Evolutionary conservation across 2,329 filamentous ascomycete genomes (phyloP), one percentile per base, ranked within the genome.

Genomic region (Penicillium oxalicum): DNA sequence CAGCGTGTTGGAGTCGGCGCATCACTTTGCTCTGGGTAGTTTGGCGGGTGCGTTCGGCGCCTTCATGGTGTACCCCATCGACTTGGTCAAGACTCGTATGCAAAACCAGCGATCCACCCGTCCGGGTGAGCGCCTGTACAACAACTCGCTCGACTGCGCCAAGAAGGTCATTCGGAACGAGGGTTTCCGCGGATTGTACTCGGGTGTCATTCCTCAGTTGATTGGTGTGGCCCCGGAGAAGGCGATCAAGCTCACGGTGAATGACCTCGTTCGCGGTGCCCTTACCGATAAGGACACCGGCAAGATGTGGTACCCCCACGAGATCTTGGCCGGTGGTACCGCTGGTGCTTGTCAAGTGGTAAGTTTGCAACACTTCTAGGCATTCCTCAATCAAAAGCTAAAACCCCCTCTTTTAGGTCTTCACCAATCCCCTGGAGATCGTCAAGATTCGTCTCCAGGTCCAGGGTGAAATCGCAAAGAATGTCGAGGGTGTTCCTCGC

Each of bases 1-100:
- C 54, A 74, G 80, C 47, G 66, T 89, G 29, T 70, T 88, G 11
- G 87, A 91, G 65, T 95, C 91, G 1, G 81, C 77, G 2, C 94
- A 96, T 70, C 91, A 95, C 76, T 98, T 98, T 67, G 83, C 76
- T 3, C 81, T 98, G 5, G 93, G 93, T 51, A 90, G 87, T 67
- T 59, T 95, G 59, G 93, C 93, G 6, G 93, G 93, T 71, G 93
- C 93, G 8, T 98, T 98, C 66, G 93, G 93, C 68, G 93, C 93
- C 9, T 97, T 98, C 69, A 96, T 98, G 89, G 93, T 98, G 46
- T 98, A 98, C 69, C 93, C 93, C 25, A 97, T 98, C 65, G 93
- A 98, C 74, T 75, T 98, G 53, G 93, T 98, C 70, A 98, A 98
- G 81, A 98, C 93, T 1, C 84, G 93, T 52, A 87, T 98, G 84